These are phyloP conservation scores for Xylariaceae sp. DNA, from an alignment of 2,329 filamentous ascomycete species.

Conservation along the genomic window DNA sequence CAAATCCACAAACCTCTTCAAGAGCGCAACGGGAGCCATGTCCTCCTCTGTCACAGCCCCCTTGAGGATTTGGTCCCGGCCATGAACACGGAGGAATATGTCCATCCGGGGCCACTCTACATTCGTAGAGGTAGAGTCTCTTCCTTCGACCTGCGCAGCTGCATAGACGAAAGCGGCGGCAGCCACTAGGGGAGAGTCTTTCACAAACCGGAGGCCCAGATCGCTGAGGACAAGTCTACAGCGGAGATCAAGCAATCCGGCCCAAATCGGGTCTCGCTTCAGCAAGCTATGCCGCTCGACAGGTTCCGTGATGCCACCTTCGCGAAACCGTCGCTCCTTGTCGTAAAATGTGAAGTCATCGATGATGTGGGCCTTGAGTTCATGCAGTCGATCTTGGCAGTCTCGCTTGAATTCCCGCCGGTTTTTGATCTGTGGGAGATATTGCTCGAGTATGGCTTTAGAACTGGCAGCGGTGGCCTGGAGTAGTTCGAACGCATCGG, in stretches of 20 bases:
- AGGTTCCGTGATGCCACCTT: constrained; percentile 12
- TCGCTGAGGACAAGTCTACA: constrained; percentile 21
- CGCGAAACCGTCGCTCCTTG: constrained; percentile 14
- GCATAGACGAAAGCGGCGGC: constrained; percentile 22
- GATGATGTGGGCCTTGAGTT: constrained; percentile 17
- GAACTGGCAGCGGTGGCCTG: constrained; percentile 17
- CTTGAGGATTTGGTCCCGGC: constrained; percentile 7
- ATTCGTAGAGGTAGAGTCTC: constrained; percentile 4
- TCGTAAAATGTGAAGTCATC: constrained; percentile 20
- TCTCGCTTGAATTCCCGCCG: constrained; percentile 10
- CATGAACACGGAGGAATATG: constrained; percentile 13
- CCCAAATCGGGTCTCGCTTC: constrained; percentile 23
- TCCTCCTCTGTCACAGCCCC: background rate
- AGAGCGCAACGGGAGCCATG: background rate
- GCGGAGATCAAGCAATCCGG: constrained; percentile 24
- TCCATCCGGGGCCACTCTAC: constrained; percentile 21
- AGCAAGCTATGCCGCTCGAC: constrained; percentile 19
- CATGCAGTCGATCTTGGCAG: constrained; percentile 9
- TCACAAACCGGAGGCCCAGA: constrained; percentile 20
- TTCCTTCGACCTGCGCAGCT: constrained; percentile 6
- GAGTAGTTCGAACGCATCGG: constrained; percentile 18
- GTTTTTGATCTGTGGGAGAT: constrained; percentile 13
- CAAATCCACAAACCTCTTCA: background rate
- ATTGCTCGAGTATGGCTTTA: constrained; percentile 12
- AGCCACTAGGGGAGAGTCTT: constrained; percentile 21